A percentile compares a stretch with the other conserved stretches of the same genome.
Evolutionary conservation across 495 filamentous ascomycete species (phyloP).

Genomic region (Penicillium pancosmium): DNA sequence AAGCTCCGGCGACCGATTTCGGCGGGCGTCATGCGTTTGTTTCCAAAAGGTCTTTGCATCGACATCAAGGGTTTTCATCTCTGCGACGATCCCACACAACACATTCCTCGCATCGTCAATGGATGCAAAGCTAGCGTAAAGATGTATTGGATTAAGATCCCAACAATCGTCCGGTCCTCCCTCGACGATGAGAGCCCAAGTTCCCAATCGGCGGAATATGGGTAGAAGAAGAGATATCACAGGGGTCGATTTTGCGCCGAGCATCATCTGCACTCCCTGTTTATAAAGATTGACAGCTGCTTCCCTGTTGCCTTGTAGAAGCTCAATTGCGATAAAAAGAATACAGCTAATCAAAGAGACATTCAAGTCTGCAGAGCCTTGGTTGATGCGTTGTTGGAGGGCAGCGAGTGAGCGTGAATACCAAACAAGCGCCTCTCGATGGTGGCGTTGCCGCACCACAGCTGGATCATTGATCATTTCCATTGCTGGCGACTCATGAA

Average conservation of each 20-base stretch:
- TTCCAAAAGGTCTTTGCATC: slow-evolving; percentile 15
- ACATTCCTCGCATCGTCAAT: slow-evolving; percentile 23
- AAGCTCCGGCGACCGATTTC: neutral
- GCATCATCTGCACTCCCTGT: slow-evolving; percentile 34
- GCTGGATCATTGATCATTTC: slow-evolving; percentile 23
- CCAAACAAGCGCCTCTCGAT: slow-evolving; percentile 32
- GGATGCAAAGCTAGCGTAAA: neutral
- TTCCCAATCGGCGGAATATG: slow-evolving; percentile 21
- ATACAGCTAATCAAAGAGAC: slow-evolving; percentile 52
- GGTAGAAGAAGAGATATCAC: slow-evolving; percentile 14
- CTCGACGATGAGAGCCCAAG: slow-evolving; percentile 15
- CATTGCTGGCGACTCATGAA: slow-evolving; percentile 18
- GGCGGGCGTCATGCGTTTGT: neutral
- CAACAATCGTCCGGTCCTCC: slow-evolving; percentile 4
- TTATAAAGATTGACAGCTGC: slow-evolving; percentile 46
- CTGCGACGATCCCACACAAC: slow-evolving; percentile 19
- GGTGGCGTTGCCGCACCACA: slow-evolving; percentile 11
- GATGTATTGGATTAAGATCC: neutral
- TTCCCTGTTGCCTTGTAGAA: slow-evolving; percentile 50
- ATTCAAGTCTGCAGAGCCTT: slow-evolving; percentile 32
- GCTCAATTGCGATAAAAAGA: slow-evolving; percentile 57
- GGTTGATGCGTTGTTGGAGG: slow-evolving; percentile 31
- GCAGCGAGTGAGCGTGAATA: slow-evolving; percentile 51
- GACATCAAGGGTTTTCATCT: slow-evolving; percentile 20
- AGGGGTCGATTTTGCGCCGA: neutral